Evolutionary conservation across 495 filamentous ascomycete species (phyloP).

Genomic region (Tuber umbilicatum): DNA sequence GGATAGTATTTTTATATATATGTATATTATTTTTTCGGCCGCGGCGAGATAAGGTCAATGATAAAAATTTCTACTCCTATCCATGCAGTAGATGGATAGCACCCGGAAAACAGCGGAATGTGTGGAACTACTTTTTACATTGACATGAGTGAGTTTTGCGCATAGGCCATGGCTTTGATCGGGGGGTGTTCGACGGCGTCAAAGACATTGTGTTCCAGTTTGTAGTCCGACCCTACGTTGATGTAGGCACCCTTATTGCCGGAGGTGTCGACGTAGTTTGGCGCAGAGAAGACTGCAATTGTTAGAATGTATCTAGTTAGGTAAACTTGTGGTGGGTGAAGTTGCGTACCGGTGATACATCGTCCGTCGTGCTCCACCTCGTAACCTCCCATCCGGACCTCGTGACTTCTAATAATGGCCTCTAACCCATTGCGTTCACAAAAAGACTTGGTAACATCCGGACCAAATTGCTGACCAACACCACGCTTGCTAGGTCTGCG

Average conservation of each 20-base stretch:
- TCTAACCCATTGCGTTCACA: constrained; percentile 92
- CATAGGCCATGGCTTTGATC: constrained; percentile 91
- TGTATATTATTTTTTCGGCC: not conserved
- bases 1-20: not conserved
- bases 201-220: constrained; percentile 84
- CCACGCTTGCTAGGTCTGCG: constrained; percentile 93
- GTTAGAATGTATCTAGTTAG: constrained; percentile 24
- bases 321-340: constrained; percentile 4
- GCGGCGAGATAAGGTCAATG: not conserved
- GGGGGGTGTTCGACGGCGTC: constrained; percentile 94
- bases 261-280: constrained; percentile 94
- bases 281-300: constrained; percentile 79
- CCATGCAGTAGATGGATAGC: not conserved
- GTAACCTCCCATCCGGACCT: constrained; percentile 96
- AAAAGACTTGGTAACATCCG: constrained; percentile 93
- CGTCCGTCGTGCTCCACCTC: constrained; percentile 94
- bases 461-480: constrained; percentile 92
- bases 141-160: constrained; percentile 70
- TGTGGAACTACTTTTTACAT: constrained; percentile 33
- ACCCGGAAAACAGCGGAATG: not conserved
- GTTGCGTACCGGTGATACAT: constrained; percentile 75
- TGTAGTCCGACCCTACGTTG: constrained; percentile 87
- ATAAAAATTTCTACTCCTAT: not conserved
- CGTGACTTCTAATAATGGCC: constrained; percentile 92
- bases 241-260: constrained; percentile 99